Evolutionary conservation across 371 early-diverging fungal genomes (phyloP).

Genomic region (Basidiobolus heterosporus): DNA sequence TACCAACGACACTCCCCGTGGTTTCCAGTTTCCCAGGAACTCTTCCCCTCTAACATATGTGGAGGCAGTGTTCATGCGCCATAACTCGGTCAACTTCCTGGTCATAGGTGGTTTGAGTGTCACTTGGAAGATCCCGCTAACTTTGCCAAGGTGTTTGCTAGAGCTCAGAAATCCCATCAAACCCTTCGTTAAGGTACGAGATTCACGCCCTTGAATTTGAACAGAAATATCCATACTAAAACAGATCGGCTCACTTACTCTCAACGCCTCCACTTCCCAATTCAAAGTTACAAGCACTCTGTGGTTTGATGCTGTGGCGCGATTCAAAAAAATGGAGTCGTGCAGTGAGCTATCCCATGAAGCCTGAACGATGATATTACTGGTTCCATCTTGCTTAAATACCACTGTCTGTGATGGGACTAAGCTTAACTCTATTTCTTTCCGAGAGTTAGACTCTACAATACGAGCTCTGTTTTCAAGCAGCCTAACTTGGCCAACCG

Average conservation of each 20-base stretch:
- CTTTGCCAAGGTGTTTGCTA: slow-evolving; percentile 19
- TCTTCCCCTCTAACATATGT: slow-evolving; percentile 80
- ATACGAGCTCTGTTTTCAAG: slow-evolving; percentile 46
- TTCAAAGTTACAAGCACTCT: slow-evolving; percentile 34
- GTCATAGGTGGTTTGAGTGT: slow-evolving; percentile 38
- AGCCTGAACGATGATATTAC: slow-evolving; percentile 32
- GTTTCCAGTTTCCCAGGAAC: slow-evolving; percentile 51
- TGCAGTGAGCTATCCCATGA: slow-evolving; percentile 79
- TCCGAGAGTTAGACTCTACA: slow-evolving; percentile 24
- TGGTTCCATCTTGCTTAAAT: slow-evolving; percentile 40
- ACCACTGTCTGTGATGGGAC: slow-evolving; percentile 24
- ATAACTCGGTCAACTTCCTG: slow-evolving; percentile 35
- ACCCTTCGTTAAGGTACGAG: slow-evolving; percentile 20
- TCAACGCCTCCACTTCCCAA: slow-evolving; percentile 39
- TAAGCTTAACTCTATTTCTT: slow-evolving; percentile 30
- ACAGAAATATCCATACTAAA: slow-evolving; percentile 48
- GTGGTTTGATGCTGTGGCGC: slow-evolving; percentile 36
- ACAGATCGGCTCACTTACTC: slow-evolving; percentile 30
- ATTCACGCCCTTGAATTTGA: slow-evolving; percentile 40
- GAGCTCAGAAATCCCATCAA: slow-evolving; percentile 18
- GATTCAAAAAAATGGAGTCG: slow-evolving; percentile 51
- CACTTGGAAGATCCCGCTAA: slow-evolving; percentile 33
- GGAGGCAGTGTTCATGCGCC: slow-evolving; percentile 56
- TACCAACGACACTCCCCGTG: slow-evolving; percentile 56
- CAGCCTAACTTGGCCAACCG: slow-evolving; percentile 43